phyloP scores from a whole-genome alignment of 768 basidiomycete species.

The Botryobasidium botryosum region DNA sequence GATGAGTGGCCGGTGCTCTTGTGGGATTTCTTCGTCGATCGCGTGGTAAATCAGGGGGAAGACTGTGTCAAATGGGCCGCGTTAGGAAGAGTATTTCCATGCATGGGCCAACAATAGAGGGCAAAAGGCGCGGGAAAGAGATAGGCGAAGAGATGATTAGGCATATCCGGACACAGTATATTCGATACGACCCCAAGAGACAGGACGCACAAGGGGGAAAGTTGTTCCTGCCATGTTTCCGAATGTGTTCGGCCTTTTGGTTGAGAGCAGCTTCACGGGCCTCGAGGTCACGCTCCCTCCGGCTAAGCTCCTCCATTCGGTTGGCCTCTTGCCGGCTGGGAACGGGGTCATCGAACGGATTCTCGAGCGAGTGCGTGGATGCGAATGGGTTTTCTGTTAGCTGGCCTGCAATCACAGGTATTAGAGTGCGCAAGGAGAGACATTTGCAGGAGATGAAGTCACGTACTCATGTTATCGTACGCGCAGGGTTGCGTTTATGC shows the following conservation, averaged over 20 bases:
- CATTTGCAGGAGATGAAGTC: no score
- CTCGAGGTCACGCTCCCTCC: slow-evolving; percentile 68
- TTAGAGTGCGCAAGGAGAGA: no score
- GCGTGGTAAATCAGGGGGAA: slow-evolving; percentile 91
- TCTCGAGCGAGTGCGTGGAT: slow-evolving; percentile 71
- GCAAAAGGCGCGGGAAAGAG: neutral
- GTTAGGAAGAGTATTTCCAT: neutral
- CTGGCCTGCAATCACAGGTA: no score
- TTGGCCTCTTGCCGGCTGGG: slow-evolving; percentile 20
- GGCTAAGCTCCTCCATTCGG: slow-evolving; percentile 44
- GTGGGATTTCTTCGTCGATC: slow-evolving; percentile 78
- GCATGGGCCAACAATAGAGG: neutral
- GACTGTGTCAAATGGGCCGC: slow-evolving; percentile 30
- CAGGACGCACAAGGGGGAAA: slow-evolving; percentile 69
- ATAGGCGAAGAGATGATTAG: slow-evolving; percentile 5
- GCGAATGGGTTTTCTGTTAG: slow-evolving; percentile 59
- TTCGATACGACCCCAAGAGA: neutral
- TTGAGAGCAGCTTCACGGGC: slow-evolving; percentile 29
- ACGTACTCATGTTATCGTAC: no score
- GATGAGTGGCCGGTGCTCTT: slow-evolving; percentile 59
- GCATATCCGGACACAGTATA: neutral
- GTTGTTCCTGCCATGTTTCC: slow-evolving; percentile 71
- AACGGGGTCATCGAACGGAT: slow-evolving; percentile 81
- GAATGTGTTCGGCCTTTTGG: slow-evolving; percentile 36
- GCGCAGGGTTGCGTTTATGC: no score